Evolutionary conservation across 1,284 basidiomycete species (phyloP).

Genomic region (Gastroboletus turbinatus): DNA sequence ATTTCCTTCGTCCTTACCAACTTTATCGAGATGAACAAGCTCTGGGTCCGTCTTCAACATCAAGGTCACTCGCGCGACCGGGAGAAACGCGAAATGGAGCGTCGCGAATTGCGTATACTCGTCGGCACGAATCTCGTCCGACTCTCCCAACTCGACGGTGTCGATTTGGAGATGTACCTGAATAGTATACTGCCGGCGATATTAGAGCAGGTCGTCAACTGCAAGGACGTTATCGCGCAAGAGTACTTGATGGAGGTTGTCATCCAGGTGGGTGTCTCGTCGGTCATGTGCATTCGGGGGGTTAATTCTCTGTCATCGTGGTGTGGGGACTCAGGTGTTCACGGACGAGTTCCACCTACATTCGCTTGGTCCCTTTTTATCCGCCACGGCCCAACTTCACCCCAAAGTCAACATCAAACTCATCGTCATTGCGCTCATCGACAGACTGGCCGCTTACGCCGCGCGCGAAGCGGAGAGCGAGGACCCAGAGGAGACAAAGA

Average conservation of each 20-base stretch:
- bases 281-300: background rate
- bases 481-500: slow-evolving; percentile 87
- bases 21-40: slow-evolving; percentile 99
- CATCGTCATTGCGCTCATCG: slow-evolving; percentile 94
- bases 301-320: background rate
- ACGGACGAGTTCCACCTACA: slow-evolving; percentile 96
- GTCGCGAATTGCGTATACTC: slow-evolving; percentile 87
- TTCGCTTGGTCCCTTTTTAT: slow-evolving; percentile 88
- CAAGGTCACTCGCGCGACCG: slow-evolving; percentile 93
- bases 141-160: slow-evolving; percentile 89
- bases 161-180: slow-evolving; percentile 89
- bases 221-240: slow-evolving; percentile 95
- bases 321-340: slow-evolving; percentile 66
- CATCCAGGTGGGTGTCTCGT: slow-evolving; percentile 70
- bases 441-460: slow-evolving; percentile 91
- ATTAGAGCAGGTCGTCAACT: slow-evolving; percentile 93
- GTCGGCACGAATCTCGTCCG: slow-evolving; percentile 96
- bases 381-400: slow-evolving; percentile 90
- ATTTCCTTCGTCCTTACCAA: slow-evolving; percentile 94
- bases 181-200: slow-evolving; percentile 83
- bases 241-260: slow-evolving; percentile 99
- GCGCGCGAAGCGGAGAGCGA: slow-evolving; percentile 92
- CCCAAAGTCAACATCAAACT: slow-evolving; percentile 96
- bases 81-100: slow-evolving; percentile 93
- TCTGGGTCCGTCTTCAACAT: slow-evolving; percentile 96